These are phyloP conservation scores for Citrullus colocynthis DNA, from an alignment of 306 rosid genomes.

Conservation along the genomic window DNA sequence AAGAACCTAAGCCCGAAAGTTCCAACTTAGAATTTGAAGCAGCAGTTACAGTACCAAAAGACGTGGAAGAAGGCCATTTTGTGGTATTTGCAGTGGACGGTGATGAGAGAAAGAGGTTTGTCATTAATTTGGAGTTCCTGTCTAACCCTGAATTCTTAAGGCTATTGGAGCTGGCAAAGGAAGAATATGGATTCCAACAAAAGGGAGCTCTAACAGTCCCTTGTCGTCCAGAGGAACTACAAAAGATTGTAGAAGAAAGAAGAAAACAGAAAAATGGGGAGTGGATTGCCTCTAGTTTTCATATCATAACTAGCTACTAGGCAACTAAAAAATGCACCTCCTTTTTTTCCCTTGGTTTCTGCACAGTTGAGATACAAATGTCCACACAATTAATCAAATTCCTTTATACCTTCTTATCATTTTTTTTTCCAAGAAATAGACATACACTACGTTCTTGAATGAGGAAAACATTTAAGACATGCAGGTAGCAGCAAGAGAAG, in stretches of 20 bases:
- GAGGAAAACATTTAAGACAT: background rate
- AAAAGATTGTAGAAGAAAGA: conserved; percentile 31
- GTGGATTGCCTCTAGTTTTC: conserved; percentile 4
- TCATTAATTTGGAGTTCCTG: conserved; percentile 33
- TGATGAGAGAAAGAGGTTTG: conserved; percentile 38
- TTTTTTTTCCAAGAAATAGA: background rate
- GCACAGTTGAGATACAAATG: background rate
- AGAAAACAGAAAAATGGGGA: background rate
- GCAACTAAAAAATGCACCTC: background rate
- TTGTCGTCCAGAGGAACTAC: conserved; percentile 40
- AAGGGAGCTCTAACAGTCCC: conserved; percentile 61
- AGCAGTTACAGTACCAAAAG: conserved; percentile 20
- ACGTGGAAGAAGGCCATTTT: conserved; percentile 42
- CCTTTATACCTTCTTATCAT: background rate
- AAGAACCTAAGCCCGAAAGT: conserved; percentile 14
- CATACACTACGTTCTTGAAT: background rate
- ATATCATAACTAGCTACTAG: background rate
- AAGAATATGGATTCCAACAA: conserved; percentile 52
- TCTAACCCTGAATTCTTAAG: conserved; percentile 41
- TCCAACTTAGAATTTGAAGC: conserved; percentile 10
- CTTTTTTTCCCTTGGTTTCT: background rate
- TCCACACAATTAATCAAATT: background rate
- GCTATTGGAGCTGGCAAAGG: conserved; percentile 41
- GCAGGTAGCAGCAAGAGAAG: background rate
- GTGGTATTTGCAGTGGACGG: conserved; percentile 46